Conservation (phyloP, 192 early-diverging fungal genomes). For the Ramicandelaber brevisporus region DNA sequence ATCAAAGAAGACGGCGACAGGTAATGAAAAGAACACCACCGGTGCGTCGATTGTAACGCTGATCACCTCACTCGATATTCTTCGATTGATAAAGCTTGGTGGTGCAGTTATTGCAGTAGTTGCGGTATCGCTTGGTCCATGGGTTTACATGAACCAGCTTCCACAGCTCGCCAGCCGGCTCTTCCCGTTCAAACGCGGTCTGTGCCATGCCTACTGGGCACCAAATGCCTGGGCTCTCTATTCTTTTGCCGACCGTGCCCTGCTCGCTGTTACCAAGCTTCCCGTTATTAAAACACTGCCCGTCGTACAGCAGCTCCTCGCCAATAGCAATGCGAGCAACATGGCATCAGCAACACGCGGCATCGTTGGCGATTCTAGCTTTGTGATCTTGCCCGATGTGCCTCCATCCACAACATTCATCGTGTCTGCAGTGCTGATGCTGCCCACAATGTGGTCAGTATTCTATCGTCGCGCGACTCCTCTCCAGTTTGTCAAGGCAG, state of each 20-base stretch:
- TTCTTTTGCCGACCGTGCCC: conserved; percentile 43
- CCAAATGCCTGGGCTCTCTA: conserved; percentile 96
- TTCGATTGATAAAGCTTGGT: conserved; percentile 35
- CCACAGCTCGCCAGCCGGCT: conserved; percentile 54
- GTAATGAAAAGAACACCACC: not conserved
- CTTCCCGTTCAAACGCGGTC: conserved; percentile 91
- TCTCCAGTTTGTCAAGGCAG: conserved; percentile 28
- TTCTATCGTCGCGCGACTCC: conserved; percentile 22
- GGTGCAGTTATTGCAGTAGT: conserved; percentile 35
- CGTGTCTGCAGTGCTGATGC: conserved; percentile 31
- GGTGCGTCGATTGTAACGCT: conserved; percentile 3
- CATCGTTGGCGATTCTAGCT: conserved; percentile 64
- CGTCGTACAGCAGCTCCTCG: conserved; percentile 1
- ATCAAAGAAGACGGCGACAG: not conserved
- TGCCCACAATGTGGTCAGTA: no score
- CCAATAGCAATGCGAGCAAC: not conserved
- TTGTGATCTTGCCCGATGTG: conserved; percentile 54
- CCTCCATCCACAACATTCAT: conserved; percentile 40
- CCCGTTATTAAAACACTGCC: no score
- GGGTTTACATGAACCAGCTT: conserved; percentile 36
- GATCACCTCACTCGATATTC: no score
- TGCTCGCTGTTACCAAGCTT: conserved; percentile 7
- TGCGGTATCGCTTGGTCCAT: conserved; percentile 60
- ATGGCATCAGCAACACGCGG: conserved; percentile 54
- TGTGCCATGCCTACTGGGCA: conserved; percentile 92